Conservation (phyloP, 2,329 filamentous ascomycete genomes). For the Colletotrichum phormii region DNA sequence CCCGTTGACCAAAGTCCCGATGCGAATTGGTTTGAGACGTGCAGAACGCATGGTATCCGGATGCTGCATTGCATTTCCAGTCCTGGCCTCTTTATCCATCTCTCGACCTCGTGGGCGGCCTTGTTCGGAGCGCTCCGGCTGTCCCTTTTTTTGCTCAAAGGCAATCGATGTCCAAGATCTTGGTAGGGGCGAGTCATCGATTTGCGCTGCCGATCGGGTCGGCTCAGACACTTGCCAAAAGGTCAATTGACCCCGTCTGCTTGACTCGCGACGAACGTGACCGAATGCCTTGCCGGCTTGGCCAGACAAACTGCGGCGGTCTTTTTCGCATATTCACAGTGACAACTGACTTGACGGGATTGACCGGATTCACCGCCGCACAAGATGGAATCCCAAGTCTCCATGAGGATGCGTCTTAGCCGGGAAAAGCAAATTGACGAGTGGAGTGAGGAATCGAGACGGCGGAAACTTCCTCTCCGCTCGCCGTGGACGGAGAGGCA, state of each 20-base stretch:
- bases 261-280: slow-evolving; percentile 1
- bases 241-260: not conserved
- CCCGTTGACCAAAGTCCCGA: not conserved
- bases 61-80: not conserved
- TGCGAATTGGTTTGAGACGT: not conserved
- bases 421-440: not conserved
- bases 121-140: not conserved
- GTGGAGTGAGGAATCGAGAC: not conserved
- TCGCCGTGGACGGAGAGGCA: slow-evolving; percentile 13
- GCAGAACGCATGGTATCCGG: not conserved
- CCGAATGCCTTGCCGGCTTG: not conserved
- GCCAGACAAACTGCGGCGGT: not conserved
- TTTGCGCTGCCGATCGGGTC: not conserved
- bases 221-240: not conserved
- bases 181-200: not conserved
- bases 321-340: not conserved
- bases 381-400: not conserved
- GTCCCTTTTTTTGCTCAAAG: not conserved
- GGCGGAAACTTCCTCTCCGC: slow-evolving; percentile 30
- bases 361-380: slow-evolving; percentile 17
- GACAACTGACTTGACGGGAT: not conserved
- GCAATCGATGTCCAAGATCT: not conserved
- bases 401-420: not conserved
- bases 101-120: not conserved
- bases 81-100: not conserved